Evolutionary conservation across 306 rosid species (phyloP).

Genomic region (Argentina anserina): DNA sequence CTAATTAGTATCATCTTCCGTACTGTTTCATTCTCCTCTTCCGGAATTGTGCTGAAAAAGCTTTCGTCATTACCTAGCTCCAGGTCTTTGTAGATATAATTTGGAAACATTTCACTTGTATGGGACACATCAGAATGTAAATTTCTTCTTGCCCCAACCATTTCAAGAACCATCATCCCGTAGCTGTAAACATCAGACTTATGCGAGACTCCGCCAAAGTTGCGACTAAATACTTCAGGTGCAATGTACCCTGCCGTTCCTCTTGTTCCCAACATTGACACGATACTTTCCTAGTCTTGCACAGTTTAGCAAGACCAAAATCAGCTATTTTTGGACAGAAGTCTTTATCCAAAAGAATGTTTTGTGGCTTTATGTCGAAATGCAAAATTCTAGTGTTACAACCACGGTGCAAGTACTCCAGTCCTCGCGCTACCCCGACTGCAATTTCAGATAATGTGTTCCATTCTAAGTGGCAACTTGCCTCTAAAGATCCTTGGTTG

Average conservation of each 20-base stretch:
- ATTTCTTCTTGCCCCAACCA: constrained; percentile 16
- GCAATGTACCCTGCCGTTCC: constrained; percentile 15
- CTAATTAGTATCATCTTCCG: constrained; percentile 34
- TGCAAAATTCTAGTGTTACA: constrained; percentile 36
- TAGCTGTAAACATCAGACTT: constrained; percentile 24
- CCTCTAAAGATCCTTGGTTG: background rate
- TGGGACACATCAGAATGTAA: background rate
- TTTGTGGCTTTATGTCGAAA: constrained; percentile 26
- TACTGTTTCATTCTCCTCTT: constrained; percentile 27
- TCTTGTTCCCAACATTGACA: background rate
- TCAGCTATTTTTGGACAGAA: constrained; percentile 1
- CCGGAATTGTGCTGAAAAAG: background rate
- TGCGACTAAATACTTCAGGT: constrained; percentile 11
- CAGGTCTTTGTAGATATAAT: background rate
- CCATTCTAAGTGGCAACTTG: constrained; percentile 23
- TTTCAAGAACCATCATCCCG: constrained; percentile 14
- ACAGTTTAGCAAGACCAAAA: constrained; percentile 1
- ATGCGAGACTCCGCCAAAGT: constrained; percentile 13
- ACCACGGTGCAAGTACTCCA: constrained; percentile 41
- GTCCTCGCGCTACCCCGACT: constrained; percentile 31
- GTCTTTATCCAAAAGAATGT: constrained; percentile 3
- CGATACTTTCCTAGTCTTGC: background rate
- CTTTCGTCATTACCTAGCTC: background rate
- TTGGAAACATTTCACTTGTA: constrained; percentile 1
- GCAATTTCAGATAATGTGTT: constrained; percentile 14